Evolutionary conservation across 345 rosid genomes (phyloP).

Genomic region (Dipteronia sinensis): DNA sequence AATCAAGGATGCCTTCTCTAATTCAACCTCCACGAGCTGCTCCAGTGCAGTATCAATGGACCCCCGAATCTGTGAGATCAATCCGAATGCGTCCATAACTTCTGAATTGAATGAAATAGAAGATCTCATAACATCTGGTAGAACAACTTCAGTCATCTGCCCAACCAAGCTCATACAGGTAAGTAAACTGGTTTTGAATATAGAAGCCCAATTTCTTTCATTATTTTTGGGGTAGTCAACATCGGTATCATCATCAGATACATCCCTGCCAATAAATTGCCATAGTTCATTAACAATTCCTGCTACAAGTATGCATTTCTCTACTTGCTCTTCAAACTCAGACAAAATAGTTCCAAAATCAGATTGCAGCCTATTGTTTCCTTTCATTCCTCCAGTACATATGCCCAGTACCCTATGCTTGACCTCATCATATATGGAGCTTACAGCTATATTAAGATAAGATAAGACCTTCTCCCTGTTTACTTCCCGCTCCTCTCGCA

Average conservation of each 20-base stretch:
- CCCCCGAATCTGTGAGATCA: slow-evolving; percentile 74
- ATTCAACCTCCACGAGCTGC: slow-evolving; percentile 75
- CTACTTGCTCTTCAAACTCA: slow-evolving; percentile 77
- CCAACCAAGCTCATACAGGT: slow-evolving; percentile 58
- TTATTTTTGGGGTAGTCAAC: slow-evolving; percentile 30
- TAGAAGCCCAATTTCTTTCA: slow-evolving; percentile 62
- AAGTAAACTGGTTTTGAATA: slow-evolving; percentile 57
- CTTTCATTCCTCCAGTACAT: slow-evolving; percentile 40
- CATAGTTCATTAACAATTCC: slow-evolving; percentile 61
- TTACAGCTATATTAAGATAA: slow-evolving; percentile 55
- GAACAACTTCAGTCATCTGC: slow-evolving; percentile 69
- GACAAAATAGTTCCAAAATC: slow-evolving; percentile 50
- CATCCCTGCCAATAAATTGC: slow-evolving; percentile 45
- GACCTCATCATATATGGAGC: slow-evolving; percentile 59
- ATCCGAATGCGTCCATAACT: slow-evolving; percentile 82
- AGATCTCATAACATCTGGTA: slow-evolving; percentile 66
- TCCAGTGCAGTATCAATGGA: slow-evolving; percentile 77
- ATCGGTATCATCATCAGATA: slow-evolving; percentile 31
- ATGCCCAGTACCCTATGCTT: slow-evolving; percentile 51
- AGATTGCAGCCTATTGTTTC: slow-evolving; percentile 31
- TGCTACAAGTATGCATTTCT: slow-evolving; percentile 63
- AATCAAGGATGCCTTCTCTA: slow-evolving; percentile 71
- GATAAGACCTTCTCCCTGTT: slow-evolving; percentile 61
- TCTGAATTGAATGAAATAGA: slow-evolving; percentile 69
- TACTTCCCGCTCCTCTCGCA: slow-evolving; percentile 43